Evolutionary conservation across 164 flowering plant genomes (phyloP), one percentile per base, ranked within the genome.

Genomic region (Annona squamosa): DNA sequence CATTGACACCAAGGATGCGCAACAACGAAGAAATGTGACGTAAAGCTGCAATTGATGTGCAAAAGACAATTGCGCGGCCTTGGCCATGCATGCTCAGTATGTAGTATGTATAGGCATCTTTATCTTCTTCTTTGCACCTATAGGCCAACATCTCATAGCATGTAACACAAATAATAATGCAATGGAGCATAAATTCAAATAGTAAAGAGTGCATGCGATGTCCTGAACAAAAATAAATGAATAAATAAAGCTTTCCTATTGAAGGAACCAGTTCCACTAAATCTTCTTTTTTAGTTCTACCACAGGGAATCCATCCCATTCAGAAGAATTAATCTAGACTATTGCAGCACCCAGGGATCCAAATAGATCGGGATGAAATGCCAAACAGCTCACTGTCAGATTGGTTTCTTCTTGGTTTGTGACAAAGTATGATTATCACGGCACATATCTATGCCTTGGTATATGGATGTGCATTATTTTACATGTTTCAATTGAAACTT

Each of bases 51-150:
- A 93, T 87, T 72, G 99, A 93, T 69, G 98, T 89, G 80, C 99
- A 95, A 80, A 95, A 95, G 72, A 95, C 92, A 78, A 95, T 90
- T 48, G 98, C 87, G 4, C 90, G 94, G 48, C 99, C 98, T 77
- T 81, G 90, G 72, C 99, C 97, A 86, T 95, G 95, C 77, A 91
- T 87, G 72, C 89, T 88, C 80, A 95, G 73, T 72, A 95, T 79
- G 74, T 95, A 95, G 76, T 91, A 95, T 76, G 93, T 80, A 81
- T 90, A 86, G 45, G 97, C 94, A 83, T 95, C 98, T 83, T 95
- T 95, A 73, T 95, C 98, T 80, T 95, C 97, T 86, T 95, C 99
- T 77, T 79, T 86, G 83, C 97, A 95, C 73, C 99, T 95, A 89
- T 77, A 86, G 62, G 67, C 46, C 18, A 62, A 16, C 44, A 45